These are phyloP conservation scores for Tribonema minus DNA, from an alignment of 108 stramenopile species.

Conservation along the genomic window DNA sequence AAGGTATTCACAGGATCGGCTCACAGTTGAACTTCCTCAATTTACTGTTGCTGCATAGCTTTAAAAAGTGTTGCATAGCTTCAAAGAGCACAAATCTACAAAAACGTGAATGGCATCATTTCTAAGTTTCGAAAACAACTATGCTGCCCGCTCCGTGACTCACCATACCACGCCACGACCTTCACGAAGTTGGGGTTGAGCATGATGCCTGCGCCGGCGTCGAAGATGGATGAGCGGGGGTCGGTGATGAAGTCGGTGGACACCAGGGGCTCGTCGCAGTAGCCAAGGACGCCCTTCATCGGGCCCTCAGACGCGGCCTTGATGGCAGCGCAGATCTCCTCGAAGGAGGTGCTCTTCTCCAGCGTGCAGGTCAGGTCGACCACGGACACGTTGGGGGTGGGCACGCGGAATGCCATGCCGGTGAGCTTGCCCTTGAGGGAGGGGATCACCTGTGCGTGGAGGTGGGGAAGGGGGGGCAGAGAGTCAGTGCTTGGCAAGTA, in stretches of 20 bases:
- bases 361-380: conserved; percentile 90
- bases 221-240: conserved; percentile 93
- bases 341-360: conserved; percentile 84
- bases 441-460: conserved; percentile 80
- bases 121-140: too few relatives aligned
- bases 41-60: too few relatives aligned
- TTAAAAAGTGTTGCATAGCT: too few relatives aligned
- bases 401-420: conserved; percentile 99
- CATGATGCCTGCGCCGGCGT: conserved; percentile 89
- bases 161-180: conserved; percentile 69
- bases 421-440: conserved; percentile 95
- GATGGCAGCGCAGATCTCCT: conserved; percentile 92
- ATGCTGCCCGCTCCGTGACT: too few relatives aligned
- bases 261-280: conserved; percentile 95
- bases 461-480: too few relatives aligned
- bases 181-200: conserved; percentile 69
- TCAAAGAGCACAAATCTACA: too few relatives aligned
- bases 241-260: conserved; percentile 94
- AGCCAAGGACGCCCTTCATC: conserved; percentile 98
- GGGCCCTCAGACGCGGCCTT: conserved; percentile 75
- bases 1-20: too few relatives aligned
- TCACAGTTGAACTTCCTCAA: too few relatives aligned
- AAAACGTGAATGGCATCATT: too few relatives aligned
- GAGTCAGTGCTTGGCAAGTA: too few relatives aligned
- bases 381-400: conserved; percentile 97